A percentile compares a stretch with the other conserved stretches of the same genome.
These are phyloP conservation scores for Neonectria sp. DNA, from an alignment of 2,329 filamentous ascomycete species.

Conservation along the genomic window DNA sequence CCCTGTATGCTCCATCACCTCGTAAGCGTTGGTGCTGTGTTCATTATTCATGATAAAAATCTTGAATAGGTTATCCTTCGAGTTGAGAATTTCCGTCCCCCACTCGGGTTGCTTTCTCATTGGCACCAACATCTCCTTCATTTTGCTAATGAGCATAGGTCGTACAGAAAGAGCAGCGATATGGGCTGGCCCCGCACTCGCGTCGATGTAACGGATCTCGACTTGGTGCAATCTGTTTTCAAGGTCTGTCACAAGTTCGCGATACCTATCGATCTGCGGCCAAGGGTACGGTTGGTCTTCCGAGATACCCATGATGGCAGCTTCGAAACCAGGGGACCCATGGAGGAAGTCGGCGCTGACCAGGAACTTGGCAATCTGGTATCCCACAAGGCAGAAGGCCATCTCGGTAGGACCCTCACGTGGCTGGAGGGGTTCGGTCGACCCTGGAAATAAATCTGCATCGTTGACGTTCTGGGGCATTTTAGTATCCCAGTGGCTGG, in stretches of 20 bases:
- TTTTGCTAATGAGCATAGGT: slow-evolving; percentile 64
- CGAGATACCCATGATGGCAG: slow-evolving; percentile 61
- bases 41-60: slow-evolving; percentile 65
- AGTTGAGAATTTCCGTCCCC: slow-evolving; percentile 63
- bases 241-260: slow-evolving; percentile 58
- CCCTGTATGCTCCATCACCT: slow-evolving; percentile 58
- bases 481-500: slow-evolving; percentile 70
- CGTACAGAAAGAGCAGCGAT: slow-evolving; percentile 64
- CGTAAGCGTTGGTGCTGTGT: slow-evolving; percentile 62
- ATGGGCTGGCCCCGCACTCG: slow-evolving; percentile 67
- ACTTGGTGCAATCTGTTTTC: slow-evolving; percentile 61
- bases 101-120: slow-evolving; percentile 64
- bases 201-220: slow-evolving; percentile 66
- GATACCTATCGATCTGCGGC: slow-evolving; percentile 58
- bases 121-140: slow-evolving; percentile 64
- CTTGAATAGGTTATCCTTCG: slow-evolving; percentile 70
- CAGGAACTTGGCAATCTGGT: slow-evolving; percentile 66
- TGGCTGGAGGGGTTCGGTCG: slow-evolving; percentile 65
- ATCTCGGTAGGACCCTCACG: slow-evolving; percentile 74
- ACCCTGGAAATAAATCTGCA: slow-evolving; percentile 68
- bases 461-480: slow-evolving; percentile 72
- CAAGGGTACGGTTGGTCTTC: slow-evolving; percentile 45
- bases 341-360: slow-evolving; percentile 58
- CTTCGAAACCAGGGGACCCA: slow-evolving; percentile 64
- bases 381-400: slow-evolving; percentile 68